Base-by-base conservation (phyloP, 2,329 filamentous ascomycete genomes). In the Aureobasidium uvarum region DNA sequence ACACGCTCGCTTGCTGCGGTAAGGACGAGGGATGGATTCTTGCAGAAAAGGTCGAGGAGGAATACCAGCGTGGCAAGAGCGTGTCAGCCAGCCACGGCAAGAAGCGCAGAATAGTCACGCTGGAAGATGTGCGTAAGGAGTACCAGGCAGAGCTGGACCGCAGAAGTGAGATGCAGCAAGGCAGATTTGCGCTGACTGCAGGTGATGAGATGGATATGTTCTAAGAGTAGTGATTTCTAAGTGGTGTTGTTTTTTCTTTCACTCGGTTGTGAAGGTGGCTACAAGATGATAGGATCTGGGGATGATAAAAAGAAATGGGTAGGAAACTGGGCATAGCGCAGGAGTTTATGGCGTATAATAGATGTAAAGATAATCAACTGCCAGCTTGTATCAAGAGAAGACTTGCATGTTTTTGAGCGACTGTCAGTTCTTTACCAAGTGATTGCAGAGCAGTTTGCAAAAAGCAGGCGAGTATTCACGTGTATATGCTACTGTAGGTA, bases 121-220 rank as follows among this genome's bases (percentile, higher is more conserved):
- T 99, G 64, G 89, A 89, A 36, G 93, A 96, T 75, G 81, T 98
- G 62, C 85, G 93, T 72, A 91, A 89, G 76, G 90, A 94, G 74
- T 99, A 97, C 76, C 91, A 96, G 78, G 86, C 85, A 28, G 92
- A 98, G 77, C 80, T 99, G 73, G 95, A 99, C 77, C 85, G 92
- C 68, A 89, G 95, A 70, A 91, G 89, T 62, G 89, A 91, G 62
- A 92, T 97, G 75, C 88, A 95, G 77, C 90, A 91, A 73, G 92
- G 96, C 66, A 87, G 96, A 74, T 97, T 96, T 81, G 89, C 90
- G 18, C 91, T 97, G 74, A 82, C 78, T 46, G 78, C 69, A 1
- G 75, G 70, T 20, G 79, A 77, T 67, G 78, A 55, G 23, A 65
- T 67, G 66, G 66, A 65, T 16, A 43, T 66, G 51, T 55, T 63